phyloP scores from a whole-genome alignment of 352 stramenopile species.

The Globisporangium recalcitrans region DNA sequence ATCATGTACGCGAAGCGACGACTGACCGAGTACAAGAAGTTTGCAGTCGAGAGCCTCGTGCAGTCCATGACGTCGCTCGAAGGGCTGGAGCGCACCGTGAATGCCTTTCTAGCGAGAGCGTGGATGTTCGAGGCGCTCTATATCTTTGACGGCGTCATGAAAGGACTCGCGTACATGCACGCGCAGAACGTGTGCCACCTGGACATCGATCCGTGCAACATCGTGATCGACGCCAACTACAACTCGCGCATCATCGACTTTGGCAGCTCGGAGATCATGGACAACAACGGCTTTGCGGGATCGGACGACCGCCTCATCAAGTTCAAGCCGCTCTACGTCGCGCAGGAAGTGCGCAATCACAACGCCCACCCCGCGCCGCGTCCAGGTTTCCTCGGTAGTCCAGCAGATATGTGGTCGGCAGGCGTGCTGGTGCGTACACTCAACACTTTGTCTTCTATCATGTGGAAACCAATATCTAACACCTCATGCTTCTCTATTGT shows the following conservation, averaged over 20 bases:
- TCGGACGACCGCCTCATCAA: conserved; percentile 56
- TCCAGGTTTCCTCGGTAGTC: conserved; percentile 58
- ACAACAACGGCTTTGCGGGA: conserved; percentile 52
- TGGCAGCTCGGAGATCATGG: conserved; percentile 76
- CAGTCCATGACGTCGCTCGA: conserved; percentile 41
- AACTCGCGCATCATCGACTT: conserved; percentile 75
- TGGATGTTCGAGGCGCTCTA: conserved; percentile 68
- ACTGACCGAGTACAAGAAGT: conserved; percentile 65
- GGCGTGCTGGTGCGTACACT: conserved; percentile 39
- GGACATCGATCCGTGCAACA: conserved; percentile 75
- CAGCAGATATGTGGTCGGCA: conserved; percentile 75
- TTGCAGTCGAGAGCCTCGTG: conserved; percentile 51
- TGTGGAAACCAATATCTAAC: not conserved
- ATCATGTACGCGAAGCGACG: conserved; percentile 60
- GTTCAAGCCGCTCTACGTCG: conserved; percentile 76
- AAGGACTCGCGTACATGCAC: conserved; percentile 76
- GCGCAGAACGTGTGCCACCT: conserved; percentile 72
- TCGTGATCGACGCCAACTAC: conserved; percentile 54
- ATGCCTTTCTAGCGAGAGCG: conserved; percentile 51
- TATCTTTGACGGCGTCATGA: conserved; percentile 62
- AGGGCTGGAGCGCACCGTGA: conserved; percentile 48
- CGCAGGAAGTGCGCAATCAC: conserved; percentile 59
- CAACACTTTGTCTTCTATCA: not conserved
- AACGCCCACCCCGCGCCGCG: conserved; percentile 51
- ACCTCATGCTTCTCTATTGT: not conserved